Conservation (phyloP, 768 basidiomycete species). For the Serendipita sp. region DNA sequence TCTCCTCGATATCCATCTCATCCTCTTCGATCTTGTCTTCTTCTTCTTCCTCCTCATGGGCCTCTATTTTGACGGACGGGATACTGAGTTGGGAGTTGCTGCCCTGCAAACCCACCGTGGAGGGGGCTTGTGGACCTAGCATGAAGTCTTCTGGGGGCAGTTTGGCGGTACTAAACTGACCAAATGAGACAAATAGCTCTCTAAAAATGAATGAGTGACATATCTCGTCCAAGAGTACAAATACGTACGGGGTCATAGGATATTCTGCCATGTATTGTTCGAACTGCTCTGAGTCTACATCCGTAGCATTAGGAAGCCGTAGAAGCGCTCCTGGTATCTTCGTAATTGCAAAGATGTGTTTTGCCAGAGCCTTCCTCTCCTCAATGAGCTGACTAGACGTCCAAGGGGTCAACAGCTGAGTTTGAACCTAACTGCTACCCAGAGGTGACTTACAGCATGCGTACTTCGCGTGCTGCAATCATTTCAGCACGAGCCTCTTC, state of each 20-base stretch:
- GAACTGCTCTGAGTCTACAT: not conserved
- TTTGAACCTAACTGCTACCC: constrained; percentile 1
- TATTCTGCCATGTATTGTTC: not conserved
- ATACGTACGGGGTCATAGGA: not conserved
- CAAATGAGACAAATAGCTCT: not conserved
- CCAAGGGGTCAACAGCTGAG: not conserved
- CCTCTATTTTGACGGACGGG: not conserved
- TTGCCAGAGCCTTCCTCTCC: not conserved
- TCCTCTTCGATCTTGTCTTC: not conserved
- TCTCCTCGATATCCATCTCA: constrained; percentile 6
- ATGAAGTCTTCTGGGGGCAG: constrained; percentile 1
- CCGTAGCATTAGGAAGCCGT: not conserved
- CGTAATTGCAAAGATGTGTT: not conserved
- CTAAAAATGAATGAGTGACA: not conserved
- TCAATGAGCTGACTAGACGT: not conserved
- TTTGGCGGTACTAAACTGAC: not conserved
- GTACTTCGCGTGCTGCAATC: not conserved
- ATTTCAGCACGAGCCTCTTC: not conserved
- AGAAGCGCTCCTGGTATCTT: not conserved
- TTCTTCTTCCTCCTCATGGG: not conserved
- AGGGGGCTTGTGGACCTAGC: not conserved
- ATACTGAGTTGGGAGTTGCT: not conserved
- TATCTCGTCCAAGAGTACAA: not conserved
- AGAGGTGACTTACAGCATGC: not conserved
- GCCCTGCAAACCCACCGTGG: not conserved